Base-by-base conservation (phyloP, 2,329 filamentous ascomycete species). In the Colletotrichum sublineola region DNA sequence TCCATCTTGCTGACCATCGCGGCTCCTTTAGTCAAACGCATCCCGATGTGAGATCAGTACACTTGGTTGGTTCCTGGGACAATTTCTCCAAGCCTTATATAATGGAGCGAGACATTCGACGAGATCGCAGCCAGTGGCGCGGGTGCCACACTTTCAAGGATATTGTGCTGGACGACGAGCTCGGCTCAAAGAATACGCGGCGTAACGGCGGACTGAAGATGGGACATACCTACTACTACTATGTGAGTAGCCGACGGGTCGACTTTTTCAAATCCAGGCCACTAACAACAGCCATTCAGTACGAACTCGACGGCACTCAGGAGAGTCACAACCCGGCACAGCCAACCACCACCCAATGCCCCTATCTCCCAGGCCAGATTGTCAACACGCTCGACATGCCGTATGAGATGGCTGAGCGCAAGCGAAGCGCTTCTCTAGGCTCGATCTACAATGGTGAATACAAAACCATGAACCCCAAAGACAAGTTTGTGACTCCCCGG, bases 221-320 rank as follows among this genome's bases (percentile, higher is more conserved):
- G 93, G 95, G 95, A 56, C 91, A 93, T 73, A 96, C 92, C 20
- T 98, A 98, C 82, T 98, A 96, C 88, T 98, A 97, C 86, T 98
- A 96, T 83, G 94, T 97, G 85, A 83, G 93, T 87, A 56, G 60
- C 46, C 60, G 33, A 8, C 31, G 18, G 24, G 33, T 7, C 48
- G 42, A 14, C 9, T 20, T 8, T 8, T 44, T 24, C 29, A 44
- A 55, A 66, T 62, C 29, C 50, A 62, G 36, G 36, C 24, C 48
- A 33, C 63, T 74, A 46, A 62, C 38, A 46, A 62, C 38, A 58
- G 15, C 29, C 14, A 6, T 57, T 1, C 80, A 97, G 93, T 98
- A 97, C 82, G 91, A 95, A 79, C 82, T 98, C 53, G 91, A 98
- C 81, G 91, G 92, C 76, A 90, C 92, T 60, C 86, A 90, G 44